A percentile compares a stretch with the other conserved stretches of the same genome.
These are phyloP conservation scores for Podospora comata DNA, from an alignment of 495 filamentous ascomycete species.

Conservation along the genomic window DNA sequence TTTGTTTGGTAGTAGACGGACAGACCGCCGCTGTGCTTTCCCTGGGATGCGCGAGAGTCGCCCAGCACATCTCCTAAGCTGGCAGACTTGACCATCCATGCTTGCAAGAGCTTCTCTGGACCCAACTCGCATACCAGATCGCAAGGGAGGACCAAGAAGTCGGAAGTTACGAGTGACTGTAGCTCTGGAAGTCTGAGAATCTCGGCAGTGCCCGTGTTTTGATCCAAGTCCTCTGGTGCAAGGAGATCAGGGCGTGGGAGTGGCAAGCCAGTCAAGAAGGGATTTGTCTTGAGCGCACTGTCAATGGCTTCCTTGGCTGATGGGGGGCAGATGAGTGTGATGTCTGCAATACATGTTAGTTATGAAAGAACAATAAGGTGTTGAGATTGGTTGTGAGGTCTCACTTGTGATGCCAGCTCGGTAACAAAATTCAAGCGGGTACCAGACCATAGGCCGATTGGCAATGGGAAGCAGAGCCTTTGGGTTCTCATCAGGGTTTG, in stretches of 20 bases:
- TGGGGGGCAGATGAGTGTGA: slow-evolving; percentile 78
- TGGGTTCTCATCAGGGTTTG: slow-evolving; percentile 80
- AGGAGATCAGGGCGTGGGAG: slow-evolving; percentile 70
- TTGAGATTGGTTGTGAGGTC: slow-evolving; percentile 11
- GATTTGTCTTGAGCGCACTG: slow-evolving; percentile 79
- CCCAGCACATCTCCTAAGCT: slow-evolving; percentile 53
- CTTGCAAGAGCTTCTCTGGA: slow-evolving; percentile 73
- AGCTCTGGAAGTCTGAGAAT: slow-evolving; percentile 80
- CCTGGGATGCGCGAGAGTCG: slow-evolving; percentile 33
- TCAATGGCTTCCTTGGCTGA: slow-evolving; percentile 67
- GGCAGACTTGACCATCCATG: slow-evolving; percentile 85
- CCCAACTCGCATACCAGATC: slow-evolving; percentile 90
- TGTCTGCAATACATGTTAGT: slow-evolving; percentile 52
- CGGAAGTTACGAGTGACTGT: slow-evolving; percentile 64
- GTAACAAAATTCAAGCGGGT: slow-evolving; percentile 87
- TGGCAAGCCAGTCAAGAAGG: slow-evolving; percentile 77
- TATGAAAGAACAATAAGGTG: not conserved
- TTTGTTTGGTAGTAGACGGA: slow-evolving; percentile 88
- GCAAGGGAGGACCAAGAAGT: slow-evolving; percentile 90
- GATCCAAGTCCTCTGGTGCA: slow-evolving; percentile 65
- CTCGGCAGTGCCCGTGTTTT: slow-evolving; percentile 83
- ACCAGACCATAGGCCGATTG: slow-evolving; percentile 95
- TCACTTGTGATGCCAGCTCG: slow-evolving; percentile 77
- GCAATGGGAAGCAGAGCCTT: slow-evolving; percentile 91
- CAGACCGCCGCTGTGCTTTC: slow-evolving; percentile 65